A percentile compares a stretch with the other conserved stretches of the same genome.
Conservation (phyloP, 1,284 basidiomycete species). For the Leccinum griseonigrum region DNA sequence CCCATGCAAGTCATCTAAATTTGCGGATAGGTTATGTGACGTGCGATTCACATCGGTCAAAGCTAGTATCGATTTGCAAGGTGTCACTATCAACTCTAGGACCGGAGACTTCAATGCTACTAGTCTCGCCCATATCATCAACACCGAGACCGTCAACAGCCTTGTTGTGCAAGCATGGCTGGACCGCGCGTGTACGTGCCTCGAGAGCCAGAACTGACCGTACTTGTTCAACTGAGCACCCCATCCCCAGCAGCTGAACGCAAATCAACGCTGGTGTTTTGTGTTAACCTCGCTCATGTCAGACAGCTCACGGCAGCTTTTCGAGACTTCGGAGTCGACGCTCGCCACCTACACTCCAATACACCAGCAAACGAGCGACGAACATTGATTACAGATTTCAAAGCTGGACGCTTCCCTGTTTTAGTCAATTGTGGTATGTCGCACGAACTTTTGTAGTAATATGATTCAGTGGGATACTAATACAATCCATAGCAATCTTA, state of each 20-base stretch:
- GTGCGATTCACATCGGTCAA: conserved; percentile 82
- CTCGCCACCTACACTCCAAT: conserved; percentile 74
- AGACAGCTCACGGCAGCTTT: conserved; percentile 74
- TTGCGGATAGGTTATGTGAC: conserved; percentile 68
- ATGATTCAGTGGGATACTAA: not conserved
- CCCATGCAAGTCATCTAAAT: conserved; percentile 2
- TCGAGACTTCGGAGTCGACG: conserved; percentile 78
- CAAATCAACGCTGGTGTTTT: conserved; percentile 89
- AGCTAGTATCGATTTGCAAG: conserved; percentile 67
- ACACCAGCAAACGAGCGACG: conserved; percentile 70
- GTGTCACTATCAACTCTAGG: conserved; percentile 61
- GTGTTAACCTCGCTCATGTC: conserved; percentile 87
- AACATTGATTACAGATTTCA: conserved; percentile 69
- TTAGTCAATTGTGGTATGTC: conserved; percentile 85
- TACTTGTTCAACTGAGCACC: not conserved
- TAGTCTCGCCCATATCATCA: conserved; percentile 77
- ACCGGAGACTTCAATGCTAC: conserved; percentile 80
- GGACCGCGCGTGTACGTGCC: conserved; percentile 65
- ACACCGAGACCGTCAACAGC: conserved; percentile 73
- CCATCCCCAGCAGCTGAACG: conserved; percentile 46
- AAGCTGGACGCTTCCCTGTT: conserved; percentile 75
- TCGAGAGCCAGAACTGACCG: conserved; percentile 2
- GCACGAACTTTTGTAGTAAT: not conserved
- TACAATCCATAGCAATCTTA: conserved; percentile 63
- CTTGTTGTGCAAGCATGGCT: conserved; percentile 81